Evolutionary conservation across 306 rosid species (phyloP).

Genomic region (Biancaea sappan): DNA sequence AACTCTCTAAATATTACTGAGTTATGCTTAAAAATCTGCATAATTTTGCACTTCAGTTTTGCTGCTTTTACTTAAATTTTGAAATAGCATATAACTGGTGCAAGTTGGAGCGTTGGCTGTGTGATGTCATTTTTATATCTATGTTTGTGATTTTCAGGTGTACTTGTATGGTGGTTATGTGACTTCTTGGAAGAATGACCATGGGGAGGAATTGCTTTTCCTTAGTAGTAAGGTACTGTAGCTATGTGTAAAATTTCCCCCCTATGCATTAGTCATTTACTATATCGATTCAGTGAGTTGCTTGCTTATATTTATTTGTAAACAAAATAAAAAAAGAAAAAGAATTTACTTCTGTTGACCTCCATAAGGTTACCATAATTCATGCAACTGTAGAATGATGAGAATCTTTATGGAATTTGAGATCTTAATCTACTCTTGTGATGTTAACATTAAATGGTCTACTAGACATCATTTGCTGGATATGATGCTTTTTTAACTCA

Average conservation of each 20-base stretch:
- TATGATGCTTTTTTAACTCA: too few relatives aligned
- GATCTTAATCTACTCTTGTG: neutral
- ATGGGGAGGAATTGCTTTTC: constrained; percentile 75
- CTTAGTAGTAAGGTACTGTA: constrained; percentile 65
- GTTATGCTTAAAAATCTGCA: neutral
- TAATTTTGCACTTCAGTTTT: neutral
- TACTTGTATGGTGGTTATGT: constrained; percentile 81
- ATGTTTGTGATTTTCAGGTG: constrained; percentile 51
- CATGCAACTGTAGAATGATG: neutral
- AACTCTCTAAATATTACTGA: neutral
- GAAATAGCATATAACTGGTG: neutral
- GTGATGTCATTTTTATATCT: constrained; percentile 7
- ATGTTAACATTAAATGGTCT: neutral
- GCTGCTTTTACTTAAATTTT: constrained; percentile 10
- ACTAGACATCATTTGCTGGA: neutral
- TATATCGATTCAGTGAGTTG: neutral
- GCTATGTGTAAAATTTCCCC: neutral
- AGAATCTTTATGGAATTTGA: neutral
- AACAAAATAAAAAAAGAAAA: neutral
- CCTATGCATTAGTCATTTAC: neutral
- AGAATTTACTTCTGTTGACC: neutral
- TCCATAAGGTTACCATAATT: neutral
- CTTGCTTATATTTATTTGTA: neutral
- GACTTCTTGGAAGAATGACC: constrained; percentile 92
- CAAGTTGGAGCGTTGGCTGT: neutral